phyloP scores from a whole-genome alignment of 1,139 yeast species.

The Geotrichum restrictum region DNA sequence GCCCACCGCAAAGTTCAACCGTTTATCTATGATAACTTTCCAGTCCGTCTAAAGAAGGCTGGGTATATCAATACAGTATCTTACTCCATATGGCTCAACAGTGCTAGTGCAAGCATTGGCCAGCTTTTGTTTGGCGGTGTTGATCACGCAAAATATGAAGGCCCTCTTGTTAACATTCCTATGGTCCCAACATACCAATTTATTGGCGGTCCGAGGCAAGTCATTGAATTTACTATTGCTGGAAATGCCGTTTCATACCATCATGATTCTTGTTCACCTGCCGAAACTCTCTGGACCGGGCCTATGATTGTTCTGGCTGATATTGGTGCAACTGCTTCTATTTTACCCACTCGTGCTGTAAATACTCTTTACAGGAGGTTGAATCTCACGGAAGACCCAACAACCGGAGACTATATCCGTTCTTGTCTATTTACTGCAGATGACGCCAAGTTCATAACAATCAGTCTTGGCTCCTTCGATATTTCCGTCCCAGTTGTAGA shows the following conservation, averaged over 20 bases:
- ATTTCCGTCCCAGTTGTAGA: conserved; percentile 16
- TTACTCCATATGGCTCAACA: conserved; percentile 54
- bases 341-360: conserved; percentile 15
- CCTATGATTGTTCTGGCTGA: conserved; percentile 18
- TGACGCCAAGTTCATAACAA: conserved; percentile 21
- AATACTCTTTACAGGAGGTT: conserved; percentile 3
- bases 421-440: conserved; percentile 26
- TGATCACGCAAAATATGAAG: conserved; percentile 49
- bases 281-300: conserved; percentile 2
- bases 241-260: conserved; percentile 12
- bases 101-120: conserved; percentile 43
- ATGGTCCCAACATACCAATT: conserved; percentile 45
- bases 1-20: conserved; percentile 14
- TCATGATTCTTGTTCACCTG: conserved; percentile 12
- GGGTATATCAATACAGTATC: conserved; percentile 49
- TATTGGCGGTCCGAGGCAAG: conserved; percentile 33
- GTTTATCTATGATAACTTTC: conserved; percentile 19
- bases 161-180: conserved; percentile 18
- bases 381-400: conserved; percentile 6
- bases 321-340: conserved; percentile 21
- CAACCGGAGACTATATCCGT: conserved; percentile 25
- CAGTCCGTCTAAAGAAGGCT: conserved; percentile 14
- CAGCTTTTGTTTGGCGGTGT: conserved; percentile 59
- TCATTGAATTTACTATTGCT: conserved; percentile 19
- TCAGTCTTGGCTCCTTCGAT: conserved; percentile 13